Evolutionary conservation across 257 asterid genomes (phyloP).

Genomic region (Solanum sejunctum): DNA sequence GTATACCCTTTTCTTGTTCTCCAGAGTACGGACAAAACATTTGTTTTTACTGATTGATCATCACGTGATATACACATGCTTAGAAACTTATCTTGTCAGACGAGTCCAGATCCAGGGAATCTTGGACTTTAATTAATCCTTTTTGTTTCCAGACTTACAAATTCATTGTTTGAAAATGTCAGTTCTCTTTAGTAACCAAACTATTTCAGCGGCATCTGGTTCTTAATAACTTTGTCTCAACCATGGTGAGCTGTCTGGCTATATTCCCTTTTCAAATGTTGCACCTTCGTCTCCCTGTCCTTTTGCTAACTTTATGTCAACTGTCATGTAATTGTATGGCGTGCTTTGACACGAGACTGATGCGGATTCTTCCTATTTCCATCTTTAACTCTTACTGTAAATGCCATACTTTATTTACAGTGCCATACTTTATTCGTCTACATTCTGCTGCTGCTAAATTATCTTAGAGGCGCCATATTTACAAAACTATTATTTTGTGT

Average conservation of each 20-base stretch:
- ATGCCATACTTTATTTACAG: background rate
- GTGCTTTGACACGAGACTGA: background rate
- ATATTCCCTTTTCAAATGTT: background rate
- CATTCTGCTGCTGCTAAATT: background rate
- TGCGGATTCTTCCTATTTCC: background rate
- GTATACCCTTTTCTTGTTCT: background rate
- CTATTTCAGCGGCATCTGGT: background rate
- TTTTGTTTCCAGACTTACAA: background rate
- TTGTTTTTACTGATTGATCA: background rate
- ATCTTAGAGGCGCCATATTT: background rate
- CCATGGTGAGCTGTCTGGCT: background rate
- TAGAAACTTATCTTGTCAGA: background rate
- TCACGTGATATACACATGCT: background rate
- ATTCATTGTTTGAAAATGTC: background rate
- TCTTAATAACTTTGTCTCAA: background rate
- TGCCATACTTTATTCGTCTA: background rate
- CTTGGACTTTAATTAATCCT: background rate
- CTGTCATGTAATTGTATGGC: background rate
- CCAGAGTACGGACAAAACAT: background rate
- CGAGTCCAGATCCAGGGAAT: background rate
- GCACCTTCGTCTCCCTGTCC: background rate
- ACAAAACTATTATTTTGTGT: background rate
- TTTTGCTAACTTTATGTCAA: background rate
- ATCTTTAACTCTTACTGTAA: background rate
- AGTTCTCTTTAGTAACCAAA: background rate